Evolutionary conservation across 2,329 filamentous ascomycete genomes (phyloP).

Genomic region (Capronia americana): DNA sequence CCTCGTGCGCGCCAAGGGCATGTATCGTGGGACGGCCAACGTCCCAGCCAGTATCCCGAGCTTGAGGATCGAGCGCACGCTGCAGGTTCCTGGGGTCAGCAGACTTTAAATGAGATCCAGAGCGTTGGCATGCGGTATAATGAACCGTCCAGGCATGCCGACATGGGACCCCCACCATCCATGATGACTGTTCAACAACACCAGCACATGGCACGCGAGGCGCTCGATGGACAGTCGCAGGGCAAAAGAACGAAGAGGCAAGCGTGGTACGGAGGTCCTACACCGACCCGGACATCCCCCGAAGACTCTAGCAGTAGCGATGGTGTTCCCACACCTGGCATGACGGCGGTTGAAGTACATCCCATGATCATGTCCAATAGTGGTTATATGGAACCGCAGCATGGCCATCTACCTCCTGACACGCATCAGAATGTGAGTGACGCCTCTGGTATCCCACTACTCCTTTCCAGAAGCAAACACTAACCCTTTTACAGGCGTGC

Average conservation of each 20-base stretch:
- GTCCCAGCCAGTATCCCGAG: constrained; percentile 47
- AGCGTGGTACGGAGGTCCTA: constrained; percentile 46
- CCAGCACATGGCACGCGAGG: constrained; percentile 37
- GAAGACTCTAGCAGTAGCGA: constrained; percentile 58
- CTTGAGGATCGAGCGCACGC: constrained; percentile 46
- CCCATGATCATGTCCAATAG: constrained; percentile 57
- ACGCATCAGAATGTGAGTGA: constrained; percentile 50
- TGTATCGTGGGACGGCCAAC: constrained; percentile 53
- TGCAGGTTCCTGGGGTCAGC: constrained; percentile 52
- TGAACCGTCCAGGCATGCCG: constrained; percentile 14
- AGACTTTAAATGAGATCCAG: constrained; percentile 52
- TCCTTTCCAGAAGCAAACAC: constrained; percentile 32
- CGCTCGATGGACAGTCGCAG: constrained; percentile 27
- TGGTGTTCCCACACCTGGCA: constrained; percentile 55
- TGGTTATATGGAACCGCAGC: constrained; percentile 54
- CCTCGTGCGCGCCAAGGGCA: constrained; percentile 50
- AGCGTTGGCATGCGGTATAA: constrained; percentile 24
- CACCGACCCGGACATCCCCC: constrained; percentile 50
- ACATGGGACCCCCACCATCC: constrained; percentile 35
- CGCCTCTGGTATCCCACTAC: constrained; percentile 37
- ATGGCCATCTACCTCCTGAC: constrained; percentile 46
- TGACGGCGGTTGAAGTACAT: constrained; percentile 55
- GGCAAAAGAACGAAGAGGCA: constrained; percentile 42
- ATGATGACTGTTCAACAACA: constrained; percentile 34
- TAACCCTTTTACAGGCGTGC: constrained; percentile 39